Percentiles rank a stretch among this genome's conserved stretches.
Conservation (phyloP, 371 early-diverging fungal species). For the Mucor lusitanicus region DNA sequence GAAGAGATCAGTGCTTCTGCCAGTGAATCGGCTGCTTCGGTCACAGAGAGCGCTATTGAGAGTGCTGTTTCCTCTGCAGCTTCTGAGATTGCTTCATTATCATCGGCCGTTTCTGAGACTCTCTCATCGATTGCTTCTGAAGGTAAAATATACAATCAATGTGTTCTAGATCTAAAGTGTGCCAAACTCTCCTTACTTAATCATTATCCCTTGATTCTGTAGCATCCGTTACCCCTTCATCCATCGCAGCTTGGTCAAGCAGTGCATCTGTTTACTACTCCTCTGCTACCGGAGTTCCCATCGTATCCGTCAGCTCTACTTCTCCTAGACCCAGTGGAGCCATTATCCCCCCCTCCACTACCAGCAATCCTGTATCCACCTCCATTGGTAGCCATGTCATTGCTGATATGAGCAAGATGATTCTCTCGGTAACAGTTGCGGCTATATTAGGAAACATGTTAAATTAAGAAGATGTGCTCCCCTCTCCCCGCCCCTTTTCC, state of each 20-base stretch:
- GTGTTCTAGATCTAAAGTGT: not conserved
- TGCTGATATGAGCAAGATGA: conserved; percentile 1
- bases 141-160: conserved; percentile 7
- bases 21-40: not conserved
- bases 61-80: conserved; percentile 2
- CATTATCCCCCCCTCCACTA: conserved; percentile 6
- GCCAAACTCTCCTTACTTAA: not conserved
- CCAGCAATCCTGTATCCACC: not conserved
- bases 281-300: not conserved
- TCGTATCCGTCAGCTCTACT: not conserved
- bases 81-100: not conserved
- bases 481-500: not conserved
- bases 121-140: not conserved
- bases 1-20: not conserved
- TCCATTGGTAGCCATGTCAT: not conserved
- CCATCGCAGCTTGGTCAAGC: conserved; percentile 14
- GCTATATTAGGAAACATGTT: conserved; percentile 12
- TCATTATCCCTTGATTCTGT: not conserved
- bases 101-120: not conserved
- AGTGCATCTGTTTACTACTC: conserved; percentile 6
- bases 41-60: not conserved
- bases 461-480: not conserved
- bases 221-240: conserved; percentile 1
- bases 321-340: conserved; percentile 19
- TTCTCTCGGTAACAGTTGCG: conserved; percentile 8